phyloP scores from a whole-genome alignment of 2,329 filamentous ascomycete species.

The Alternaria consortialis region DNA sequence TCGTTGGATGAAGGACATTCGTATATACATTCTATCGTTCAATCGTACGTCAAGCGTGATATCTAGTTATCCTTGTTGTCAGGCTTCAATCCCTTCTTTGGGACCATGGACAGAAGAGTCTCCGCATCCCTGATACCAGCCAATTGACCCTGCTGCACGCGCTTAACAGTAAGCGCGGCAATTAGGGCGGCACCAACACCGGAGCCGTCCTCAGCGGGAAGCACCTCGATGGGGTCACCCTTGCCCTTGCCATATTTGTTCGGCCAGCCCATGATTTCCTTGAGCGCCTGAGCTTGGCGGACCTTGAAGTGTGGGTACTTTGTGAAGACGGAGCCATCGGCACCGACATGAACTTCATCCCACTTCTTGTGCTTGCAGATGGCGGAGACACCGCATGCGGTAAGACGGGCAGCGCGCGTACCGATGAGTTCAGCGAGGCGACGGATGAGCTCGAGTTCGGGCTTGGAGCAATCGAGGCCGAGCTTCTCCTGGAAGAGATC shows the following conservation, averaged over 20 bases:
- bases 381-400: constrained; percentile 91
- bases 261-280: constrained; percentile 96
- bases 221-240: constrained; percentile 78
- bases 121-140: constrained; percentile 65
- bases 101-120: constrained; percentile 51
- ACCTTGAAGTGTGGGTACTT: constrained; percentile 99
- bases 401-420: constrained; percentile 90
- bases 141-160: constrained; percentile 67
- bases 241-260: constrained; percentile 73
- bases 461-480: constrained; percentile 71
- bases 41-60: not conserved
- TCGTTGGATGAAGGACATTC: not conserved
- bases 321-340: constrained; percentile 97
- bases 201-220: constrained; percentile 92
- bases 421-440: constrained; percentile 93
- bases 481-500: constrained; percentile 84
- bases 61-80: constrained; percentile 5
- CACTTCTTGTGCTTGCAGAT: constrained; percentile 97
- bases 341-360: constrained; percentile 88
- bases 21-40: constrained; percentile 8
- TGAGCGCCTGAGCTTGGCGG: constrained; percentile 85
- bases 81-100: constrained; percentile 14
- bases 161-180: constrained; percentile 74
- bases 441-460: constrained; percentile 89
- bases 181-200: constrained; percentile 98